A percentile compares a stretch with the other conserved stretches of the same genome.
phyloP scores from a whole-genome alignment of 2,329 filamentous ascomycete species.

The Stemphylium vesicarium region DNA sequence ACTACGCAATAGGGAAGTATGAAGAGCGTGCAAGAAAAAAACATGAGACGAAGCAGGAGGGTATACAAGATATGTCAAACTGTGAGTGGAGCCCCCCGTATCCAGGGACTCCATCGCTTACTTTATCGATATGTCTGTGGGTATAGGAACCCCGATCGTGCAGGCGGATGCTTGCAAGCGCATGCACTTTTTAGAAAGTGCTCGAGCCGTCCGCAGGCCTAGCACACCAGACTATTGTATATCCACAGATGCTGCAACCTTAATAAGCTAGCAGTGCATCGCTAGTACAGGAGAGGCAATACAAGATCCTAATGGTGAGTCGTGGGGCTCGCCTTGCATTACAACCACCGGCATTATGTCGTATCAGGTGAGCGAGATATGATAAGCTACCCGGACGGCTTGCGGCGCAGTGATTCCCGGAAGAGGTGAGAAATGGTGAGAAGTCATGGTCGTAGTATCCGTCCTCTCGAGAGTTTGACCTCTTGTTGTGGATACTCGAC shows the following conservation, averaged over 20 bases:
- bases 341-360: conserved; percentile 8
- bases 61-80: conserved; percentile 9
- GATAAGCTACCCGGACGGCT: background rate
- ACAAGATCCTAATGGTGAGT: conserved; percentile 2
- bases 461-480: background rate
- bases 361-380: conserved; percentile 6
- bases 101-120: background rate
- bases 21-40: background rate
- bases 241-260: conserved; percentile 3
- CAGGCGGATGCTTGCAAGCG: conserved; percentile 7
- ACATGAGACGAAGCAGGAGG: conserved; percentile 1
- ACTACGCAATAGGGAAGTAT: background rate
- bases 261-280: background rate
- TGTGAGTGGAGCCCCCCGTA: conserved; percentile 9
- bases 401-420: background rate
- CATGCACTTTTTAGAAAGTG: background rate
- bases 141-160: background rate
- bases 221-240: conserved; percentile 11
- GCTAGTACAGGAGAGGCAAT: conserved; percentile 8
- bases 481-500: background rate
- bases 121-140: conserved; percentile 2
- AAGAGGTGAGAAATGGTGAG: background rate
- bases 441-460: background rate
- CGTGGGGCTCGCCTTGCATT: conserved; percentile 6
- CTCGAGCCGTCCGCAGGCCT: background rate